A percentile compares a stretch with the other conserved stretches of the same genome.
phyloP scores from a whole-genome alignment of 139 green algal species.

The Dunaliella sp. region DNA sequence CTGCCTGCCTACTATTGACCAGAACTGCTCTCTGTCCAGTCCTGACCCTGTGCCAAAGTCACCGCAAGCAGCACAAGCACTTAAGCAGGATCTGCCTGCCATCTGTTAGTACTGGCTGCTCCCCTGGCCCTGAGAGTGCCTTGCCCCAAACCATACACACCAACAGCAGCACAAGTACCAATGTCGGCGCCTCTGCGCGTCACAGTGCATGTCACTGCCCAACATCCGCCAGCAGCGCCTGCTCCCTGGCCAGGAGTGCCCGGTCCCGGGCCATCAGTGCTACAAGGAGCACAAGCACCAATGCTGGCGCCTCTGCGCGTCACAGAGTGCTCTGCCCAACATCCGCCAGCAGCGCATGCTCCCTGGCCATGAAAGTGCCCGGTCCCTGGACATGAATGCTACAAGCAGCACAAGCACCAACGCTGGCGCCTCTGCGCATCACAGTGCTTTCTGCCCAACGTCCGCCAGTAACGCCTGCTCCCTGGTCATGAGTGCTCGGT shows the following conservation, averaged over 20 bases:
- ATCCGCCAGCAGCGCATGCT: neutral
- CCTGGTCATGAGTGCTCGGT: conserved; percentile 1
- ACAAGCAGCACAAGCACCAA: neutral
- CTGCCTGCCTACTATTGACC: too few species aligned
- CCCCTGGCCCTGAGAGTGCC: too few species aligned
- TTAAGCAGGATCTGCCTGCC: too few species aligned
- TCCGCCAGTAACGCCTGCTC: neutral
- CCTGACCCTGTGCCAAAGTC: too few species aligned
- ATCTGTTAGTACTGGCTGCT: too few species aligned
- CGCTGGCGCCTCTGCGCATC: neutral
- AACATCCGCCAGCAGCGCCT: too few species aligned
- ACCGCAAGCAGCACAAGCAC: too few species aligned
- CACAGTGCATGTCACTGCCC: neutral
- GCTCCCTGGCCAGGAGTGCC: neutral
- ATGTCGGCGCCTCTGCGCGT: neutral
- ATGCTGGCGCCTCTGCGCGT: neutral
- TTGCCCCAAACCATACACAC: neutral
- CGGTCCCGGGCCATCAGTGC: neutral
- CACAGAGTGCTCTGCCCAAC: neutral
- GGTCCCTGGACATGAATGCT: neutral
- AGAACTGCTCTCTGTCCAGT: too few species aligned
- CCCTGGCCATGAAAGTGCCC: neutral
- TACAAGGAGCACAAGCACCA: neutral
- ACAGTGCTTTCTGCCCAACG: neutral
- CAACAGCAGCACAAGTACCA: neutral